Percentiles rank a stretch among this genome's conserved stretches.
These are phyloP conservation scores for Phyllosticta paracitricarpa DNA, from an alignment of 2,329 filamentous ascomycete species.

Conservation along the genomic window DNA sequence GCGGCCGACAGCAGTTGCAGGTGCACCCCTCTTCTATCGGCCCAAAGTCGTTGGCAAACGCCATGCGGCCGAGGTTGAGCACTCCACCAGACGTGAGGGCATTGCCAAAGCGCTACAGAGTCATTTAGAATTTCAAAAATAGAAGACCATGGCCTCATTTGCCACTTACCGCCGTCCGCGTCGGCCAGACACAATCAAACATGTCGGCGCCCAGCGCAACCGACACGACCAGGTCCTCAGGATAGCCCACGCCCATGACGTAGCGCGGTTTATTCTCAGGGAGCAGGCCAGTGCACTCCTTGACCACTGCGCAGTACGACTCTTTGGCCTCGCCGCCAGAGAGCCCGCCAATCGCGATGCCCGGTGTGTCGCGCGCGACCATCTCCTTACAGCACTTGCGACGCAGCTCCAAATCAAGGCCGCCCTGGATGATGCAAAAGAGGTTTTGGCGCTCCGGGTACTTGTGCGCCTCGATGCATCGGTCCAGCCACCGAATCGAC, in stretches of 20 bases:
- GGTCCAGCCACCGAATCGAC: constrained; percentile 89
- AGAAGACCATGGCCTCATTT: background rate
- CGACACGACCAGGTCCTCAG: constrained; percentile 88
- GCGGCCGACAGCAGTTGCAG: constrained; percentile 65
- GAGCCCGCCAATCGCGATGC: constrained; percentile 90
- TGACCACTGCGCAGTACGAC: constrained; percentile 85
- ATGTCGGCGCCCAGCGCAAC: constrained; percentile 93
- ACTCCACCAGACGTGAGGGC: constrained; percentile 73
- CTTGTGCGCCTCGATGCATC: constrained; percentile 83
- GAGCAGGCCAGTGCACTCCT: constrained; percentile 72
- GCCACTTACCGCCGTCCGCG: constrained; percentile 63
- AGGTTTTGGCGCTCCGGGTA: constrained; percentile 79
- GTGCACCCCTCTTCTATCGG: constrained; percentile 75
- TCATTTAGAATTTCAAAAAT: background rate
- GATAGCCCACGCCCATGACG: constrained; percentile 96
- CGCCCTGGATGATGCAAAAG: constrained; percentile 98
- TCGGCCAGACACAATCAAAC: constrained; percentile 99
- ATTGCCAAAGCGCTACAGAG: constrained; percentile 68
- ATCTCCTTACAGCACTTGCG: constrained; percentile 76
- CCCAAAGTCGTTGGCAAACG: constrained; percentile 68
- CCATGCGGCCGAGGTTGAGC: constrained; percentile 72
- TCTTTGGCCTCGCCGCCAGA: constrained; percentile 91
- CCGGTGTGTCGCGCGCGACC: constrained; percentile 82
- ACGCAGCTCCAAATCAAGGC: constrained; percentile 78
- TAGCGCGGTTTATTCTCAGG: constrained; percentile 93